These are phyloP conservation scores for Ogataea minuta DNA, from an alignment of 805 yeast species.

Conservation along the genomic window DNA sequence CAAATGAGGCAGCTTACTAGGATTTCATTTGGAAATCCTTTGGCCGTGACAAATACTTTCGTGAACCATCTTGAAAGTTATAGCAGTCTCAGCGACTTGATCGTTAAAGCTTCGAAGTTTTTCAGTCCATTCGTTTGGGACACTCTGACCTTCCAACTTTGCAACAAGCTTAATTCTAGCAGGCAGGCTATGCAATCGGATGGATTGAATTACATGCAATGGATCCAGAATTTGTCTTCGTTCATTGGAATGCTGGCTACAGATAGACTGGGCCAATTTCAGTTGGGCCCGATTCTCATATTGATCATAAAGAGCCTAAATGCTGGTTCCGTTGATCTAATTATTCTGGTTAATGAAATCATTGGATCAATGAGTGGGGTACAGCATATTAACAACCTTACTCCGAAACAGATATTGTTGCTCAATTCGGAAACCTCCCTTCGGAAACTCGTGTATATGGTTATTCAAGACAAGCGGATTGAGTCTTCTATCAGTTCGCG, in stretches of 20 bases:
- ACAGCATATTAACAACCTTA: conserved; percentile 63
- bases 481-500: conserved; percentile 46
- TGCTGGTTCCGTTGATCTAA: conserved; percentile 53
- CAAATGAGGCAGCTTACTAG: conserved; percentile 74
- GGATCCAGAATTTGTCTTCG: conserved; percentile 81
- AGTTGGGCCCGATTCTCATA: conserved; percentile 57
- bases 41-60: conserved; percentile 69
- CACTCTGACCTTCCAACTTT: conserved; percentile 67
- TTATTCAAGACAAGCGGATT: conserved; percentile 60
- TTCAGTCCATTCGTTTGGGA: conserved; percentile 85
- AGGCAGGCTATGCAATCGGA: conserved; percentile 67
- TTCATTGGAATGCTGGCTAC: conserved; percentile 75
- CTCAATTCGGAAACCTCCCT: conserved; percentile 64
- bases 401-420: conserved; percentile 60
- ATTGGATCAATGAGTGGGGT: conserved; percentile 77
- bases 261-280: conserved; percentile 50
- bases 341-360: conserved; percentile 66
- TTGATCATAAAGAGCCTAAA: conserved; percentile 65
- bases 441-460: conserved; percentile 50
- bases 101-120: conserved; percentile 74
- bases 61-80: conserved; percentile 87
- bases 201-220: conserved; percentile 76
- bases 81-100: conserved; percentile 75
- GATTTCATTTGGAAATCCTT: conserved; percentile 71
- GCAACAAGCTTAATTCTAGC: conserved; percentile 68